phyloP scores from a whole-genome alignment of 164 flowering plant genomes.

The Euptelea pleiosperma region DNA sequence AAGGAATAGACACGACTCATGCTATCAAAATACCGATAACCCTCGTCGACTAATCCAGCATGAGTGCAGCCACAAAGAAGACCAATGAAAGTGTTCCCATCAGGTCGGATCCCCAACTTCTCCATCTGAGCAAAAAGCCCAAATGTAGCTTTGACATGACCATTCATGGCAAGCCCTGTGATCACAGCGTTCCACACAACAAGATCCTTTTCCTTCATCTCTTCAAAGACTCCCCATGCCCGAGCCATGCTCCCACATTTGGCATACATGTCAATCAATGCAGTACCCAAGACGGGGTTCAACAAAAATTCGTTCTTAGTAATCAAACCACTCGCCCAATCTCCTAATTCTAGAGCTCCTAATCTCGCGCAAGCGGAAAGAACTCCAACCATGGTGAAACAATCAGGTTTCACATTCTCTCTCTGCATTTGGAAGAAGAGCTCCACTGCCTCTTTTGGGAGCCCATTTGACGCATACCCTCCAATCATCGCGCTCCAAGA shows the following conservation, averaged over 20 bases:
- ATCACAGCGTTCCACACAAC: constrained; percentile 36
- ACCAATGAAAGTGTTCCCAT: constrained; percentile 34
- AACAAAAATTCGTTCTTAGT: constrained; percentile 17
- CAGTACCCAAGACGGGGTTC: constrained; percentile 37
- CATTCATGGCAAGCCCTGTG: constrained; percentile 30
- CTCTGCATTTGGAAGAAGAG: constrained; percentile 26
- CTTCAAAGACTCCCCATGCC: constrained; percentile 27
- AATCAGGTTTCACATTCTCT: constrained; percentile 29
- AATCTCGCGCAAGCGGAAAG: constrained; percentile 32
- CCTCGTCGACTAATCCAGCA: constrained; percentile 34
- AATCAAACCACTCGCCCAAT: constrained; percentile 17
- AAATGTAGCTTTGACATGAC: constrained; percentile 21
- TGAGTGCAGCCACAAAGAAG: constrained; percentile 30
- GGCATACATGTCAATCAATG: constrained; percentile 68
- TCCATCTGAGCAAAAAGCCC: constrained; percentile 27
- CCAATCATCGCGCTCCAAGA: constrained; percentile 30
- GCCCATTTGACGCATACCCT: constrained; percentile 34
- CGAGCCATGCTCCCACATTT: constrained; percentile 46
- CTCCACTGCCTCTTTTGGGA: constrained; percentile 31
- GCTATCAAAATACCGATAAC: constrained; percentile 18
- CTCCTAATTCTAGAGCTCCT: constrained; percentile 30
- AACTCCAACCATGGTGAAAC: constrained; percentile 33
- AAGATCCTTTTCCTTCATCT: constrained; percentile 28
- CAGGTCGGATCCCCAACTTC: constrained; percentile 26
- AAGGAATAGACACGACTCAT: constrained; percentile 22